Conservation (phyloP, 371 early-diverging fungal species). For the Chytridiales sp. region DNA sequence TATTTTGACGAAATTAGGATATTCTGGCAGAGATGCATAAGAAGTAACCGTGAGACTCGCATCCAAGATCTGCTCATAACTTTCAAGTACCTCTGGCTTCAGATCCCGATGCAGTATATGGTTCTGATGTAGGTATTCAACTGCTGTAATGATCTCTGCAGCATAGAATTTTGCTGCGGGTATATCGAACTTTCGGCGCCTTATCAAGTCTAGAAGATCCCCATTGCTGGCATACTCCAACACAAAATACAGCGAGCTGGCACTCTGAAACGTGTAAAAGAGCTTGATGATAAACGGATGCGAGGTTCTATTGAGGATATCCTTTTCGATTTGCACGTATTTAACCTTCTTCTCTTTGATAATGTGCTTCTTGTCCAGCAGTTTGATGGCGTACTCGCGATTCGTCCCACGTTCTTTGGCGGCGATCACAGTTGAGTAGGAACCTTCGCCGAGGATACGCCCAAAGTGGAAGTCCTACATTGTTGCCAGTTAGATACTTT, state of each 20-base stretch:
- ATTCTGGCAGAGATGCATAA: slow-evolving; percentile 41
- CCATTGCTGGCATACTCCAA: slow-evolving; percentile 88
- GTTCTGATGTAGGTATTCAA: slow-evolving; percentile 80
- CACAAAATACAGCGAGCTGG: slow-evolving; percentile 84
- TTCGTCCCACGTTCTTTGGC: slow-evolving; percentile 33
- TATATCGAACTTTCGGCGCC: slow-evolving; percentile 66
- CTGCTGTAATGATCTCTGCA: slow-evolving; percentile 81
- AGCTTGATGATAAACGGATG: slow-evolving; percentile 90
- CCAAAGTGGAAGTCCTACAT: slow-evolving; percentile 86
- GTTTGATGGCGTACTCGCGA: slow-evolving; percentile 85
- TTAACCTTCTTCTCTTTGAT: slow-evolving; percentile 91
- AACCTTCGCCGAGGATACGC: slow-evolving; percentile 86
- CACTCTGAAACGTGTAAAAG: slow-evolving; percentile 94
- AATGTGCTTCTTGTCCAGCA: slow-evolving; percentile 91
- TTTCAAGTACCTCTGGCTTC: slow-evolving; percentile 72
- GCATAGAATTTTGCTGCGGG: slow-evolving; percentile 77
- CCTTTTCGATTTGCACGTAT: slow-evolving; percentile 88
- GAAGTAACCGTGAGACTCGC: slow-evolving; percentile 22
- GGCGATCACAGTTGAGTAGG: slow-evolving; percentile 85
- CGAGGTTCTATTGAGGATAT: slow-evolving; percentile 70
- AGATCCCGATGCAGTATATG: slow-evolving; percentile 88
- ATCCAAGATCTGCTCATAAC: background rate
- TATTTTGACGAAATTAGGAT: slow-evolving; percentile 78
- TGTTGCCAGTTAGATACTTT: no score
- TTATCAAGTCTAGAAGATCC: slow-evolving; percentile 79